Evolutionary conservation across 371 early-diverging fungal species (phyloP).

Genomic region (Zopfochytrium polystomum): DNA sequence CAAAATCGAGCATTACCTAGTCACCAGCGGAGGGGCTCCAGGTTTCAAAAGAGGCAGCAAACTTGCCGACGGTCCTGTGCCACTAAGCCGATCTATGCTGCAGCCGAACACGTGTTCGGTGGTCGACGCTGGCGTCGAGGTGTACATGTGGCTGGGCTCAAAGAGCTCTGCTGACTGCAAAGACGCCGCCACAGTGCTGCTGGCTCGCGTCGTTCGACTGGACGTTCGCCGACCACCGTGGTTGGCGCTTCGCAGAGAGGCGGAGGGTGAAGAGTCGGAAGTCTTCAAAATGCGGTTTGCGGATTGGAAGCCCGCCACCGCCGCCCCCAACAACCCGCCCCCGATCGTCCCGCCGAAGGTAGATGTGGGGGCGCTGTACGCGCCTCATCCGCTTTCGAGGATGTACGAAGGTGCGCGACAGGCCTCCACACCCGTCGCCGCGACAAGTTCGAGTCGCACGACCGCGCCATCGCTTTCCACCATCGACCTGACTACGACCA

Average conservation of each 20-base stretch:
- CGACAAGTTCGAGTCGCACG: too few species aligned
- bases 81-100: slow-evolving; percentile 28
- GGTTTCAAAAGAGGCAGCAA: slow-evolving; percentile 6
- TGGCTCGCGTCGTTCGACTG: slow-evolving; percentile 36
- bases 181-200: slow-evolving; percentile 34
- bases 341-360: neutral
- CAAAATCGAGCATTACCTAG: too few species aligned
- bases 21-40: too few species aligned
- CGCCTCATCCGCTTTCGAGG: slow-evolving; percentile 8
- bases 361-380: slow-evolving; percentile 20
- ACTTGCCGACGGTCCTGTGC: slow-evolving; percentile 23
- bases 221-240: slow-evolving; percentile 49
- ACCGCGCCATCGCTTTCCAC: too few species aligned
- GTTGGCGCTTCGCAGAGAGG: slow-evolving; percentile 38
- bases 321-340: too few species aligned
- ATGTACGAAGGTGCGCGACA: too few species aligned
- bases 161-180: slow-evolving; percentile 18
- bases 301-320: slow-evolving; percentile 48
- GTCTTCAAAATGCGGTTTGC: slow-evolving; percentile 47
- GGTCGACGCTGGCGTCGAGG: slow-evolving; percentile 46
- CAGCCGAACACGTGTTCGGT: slow-evolving; percentile 38
- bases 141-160: slow-evolving; percentile 51
- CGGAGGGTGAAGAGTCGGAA: slow-evolving; percentile 43
- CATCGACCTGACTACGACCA: too few species aligned
- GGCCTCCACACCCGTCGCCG: too few species aligned